These are phyloP conservation scores for Russula griseocarnosa DNA, from an alignment of 768 basidiomycete species.

Conservation along the genomic window DNA sequence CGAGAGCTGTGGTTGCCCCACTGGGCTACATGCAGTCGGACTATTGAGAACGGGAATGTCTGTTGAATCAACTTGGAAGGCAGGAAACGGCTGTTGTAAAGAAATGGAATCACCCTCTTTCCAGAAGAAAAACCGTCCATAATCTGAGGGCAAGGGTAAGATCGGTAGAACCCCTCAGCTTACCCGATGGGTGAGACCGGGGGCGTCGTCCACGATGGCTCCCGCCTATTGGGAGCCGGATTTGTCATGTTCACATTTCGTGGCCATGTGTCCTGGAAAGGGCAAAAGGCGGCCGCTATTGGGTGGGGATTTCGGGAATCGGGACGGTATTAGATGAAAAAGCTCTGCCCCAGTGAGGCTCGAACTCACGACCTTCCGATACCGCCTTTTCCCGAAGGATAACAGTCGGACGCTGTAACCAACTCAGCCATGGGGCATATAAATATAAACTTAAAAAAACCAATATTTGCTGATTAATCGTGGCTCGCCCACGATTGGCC, in stretches of 20 bases:
- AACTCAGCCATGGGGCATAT: constrained; percentile 50
- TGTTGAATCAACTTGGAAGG: constrained; percentile 15
- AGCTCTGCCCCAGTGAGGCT: constrained; percentile 49
- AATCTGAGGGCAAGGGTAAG: not conserved
- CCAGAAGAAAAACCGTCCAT: not conserved
- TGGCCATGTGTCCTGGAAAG: not conserved
- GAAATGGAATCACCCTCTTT: not conserved
- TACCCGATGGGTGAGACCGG: not conserved
- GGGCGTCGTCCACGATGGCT: not conserved
- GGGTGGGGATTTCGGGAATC: no score
- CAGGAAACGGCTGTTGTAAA: constrained; percentile 1
- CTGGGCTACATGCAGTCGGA: constrained; percentile 8
- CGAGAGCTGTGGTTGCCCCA: no score
- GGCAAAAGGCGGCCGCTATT: not conserved
- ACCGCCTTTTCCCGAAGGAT: constrained; percentile 15
- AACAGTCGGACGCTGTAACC: constrained; percentile 51
- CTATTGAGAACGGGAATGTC: constrained; percentile 5
- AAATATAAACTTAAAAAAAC: not conserved
- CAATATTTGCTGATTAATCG: not conserved
- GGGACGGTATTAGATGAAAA: constrained; percentile 11
- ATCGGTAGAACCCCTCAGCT: not conserved
- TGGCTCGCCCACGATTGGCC: not conserved
- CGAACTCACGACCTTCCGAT: constrained; percentile 54
- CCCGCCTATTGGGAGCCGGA: not conserved
- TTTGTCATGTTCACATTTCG: constrained; percentile 11